A percentile compares a stretch with the other conserved stretches of the same genome.
These are phyloP conservation scores for Akanthomyces dipterigenus DNA, from an alignment of 2,329 filamentous ascomycete genomes.

Conservation along the genomic window DNA sequence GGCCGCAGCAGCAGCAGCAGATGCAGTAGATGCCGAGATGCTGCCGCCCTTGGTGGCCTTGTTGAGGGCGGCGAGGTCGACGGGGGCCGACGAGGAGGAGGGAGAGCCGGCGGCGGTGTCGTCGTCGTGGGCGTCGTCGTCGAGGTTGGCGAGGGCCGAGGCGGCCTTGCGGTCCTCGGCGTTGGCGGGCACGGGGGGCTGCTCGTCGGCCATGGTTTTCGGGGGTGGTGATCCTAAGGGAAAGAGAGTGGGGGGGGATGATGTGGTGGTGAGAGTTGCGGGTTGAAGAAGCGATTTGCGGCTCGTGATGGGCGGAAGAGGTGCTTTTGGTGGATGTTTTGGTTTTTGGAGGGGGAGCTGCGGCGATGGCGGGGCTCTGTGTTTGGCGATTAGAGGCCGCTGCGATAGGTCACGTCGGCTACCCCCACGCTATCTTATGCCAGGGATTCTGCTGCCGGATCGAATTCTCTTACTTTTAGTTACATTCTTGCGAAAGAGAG, in stretches of 20 bases:
- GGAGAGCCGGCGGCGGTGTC: constrained; percentile 38
- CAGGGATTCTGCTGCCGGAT: too few species aligned
- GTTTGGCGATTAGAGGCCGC: too few species aligned
- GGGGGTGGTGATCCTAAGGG: background rate
- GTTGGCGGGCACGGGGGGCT: constrained; percentile 50
- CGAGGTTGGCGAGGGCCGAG: constrained; percentile 64
- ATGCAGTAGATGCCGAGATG: too few species aligned
- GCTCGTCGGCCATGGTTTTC: constrained; percentile 49
- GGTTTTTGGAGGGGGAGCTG: background rate
- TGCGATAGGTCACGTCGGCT: too few species aligned
- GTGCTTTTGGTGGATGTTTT: background rate
- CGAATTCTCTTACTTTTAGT: too few species aligned
- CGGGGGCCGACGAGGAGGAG: constrained; percentile 25
- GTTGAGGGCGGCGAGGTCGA: constrained; percentile 63
- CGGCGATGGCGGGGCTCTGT: background rate
- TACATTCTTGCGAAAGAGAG: too few species aligned
- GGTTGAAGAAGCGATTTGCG: too few species aligned
- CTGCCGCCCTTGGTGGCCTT: constrained; percentile 56
- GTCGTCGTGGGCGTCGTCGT: constrained; percentile 40
- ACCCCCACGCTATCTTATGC: too few species aligned
- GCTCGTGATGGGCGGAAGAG: too few species aligned
- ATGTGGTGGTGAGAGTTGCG: background rate
- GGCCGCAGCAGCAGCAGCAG: constrained; percentile 9
- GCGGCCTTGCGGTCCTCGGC: constrained; percentile 74
- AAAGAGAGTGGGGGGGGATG: background rate